Evolutionary conservation across 2,329 filamentous ascomycete genomes (phyloP).

Genomic region (Shiraia bambusicola): DNA sequence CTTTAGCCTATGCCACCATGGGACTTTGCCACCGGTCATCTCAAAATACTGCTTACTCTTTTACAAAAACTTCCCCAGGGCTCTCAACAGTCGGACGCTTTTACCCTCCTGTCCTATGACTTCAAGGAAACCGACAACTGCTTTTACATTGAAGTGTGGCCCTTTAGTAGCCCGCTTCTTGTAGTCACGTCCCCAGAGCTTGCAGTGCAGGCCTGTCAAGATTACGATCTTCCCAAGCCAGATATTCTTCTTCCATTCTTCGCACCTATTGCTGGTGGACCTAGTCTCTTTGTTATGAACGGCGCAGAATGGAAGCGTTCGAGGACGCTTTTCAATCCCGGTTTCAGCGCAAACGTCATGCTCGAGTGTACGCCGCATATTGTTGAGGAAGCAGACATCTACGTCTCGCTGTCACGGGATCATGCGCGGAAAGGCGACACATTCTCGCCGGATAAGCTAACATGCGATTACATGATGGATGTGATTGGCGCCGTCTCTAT

Average conservation of each 20-base stretch:
- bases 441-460: too few relatives aligned
- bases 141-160: conserved; percentile 21
- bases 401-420: too few relatives aligned
- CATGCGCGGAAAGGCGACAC: too few relatives aligned
- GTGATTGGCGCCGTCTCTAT: too few relatives aligned
- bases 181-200: conserved; percentile 13
- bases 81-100: conserved; percentile 10
- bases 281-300: conserved; percentile 16
- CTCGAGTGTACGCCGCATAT: too few relatives aligned
- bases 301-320: conserved; percentile 31
- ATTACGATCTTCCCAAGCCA: too few relatives aligned
- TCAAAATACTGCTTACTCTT: conserved; percentile 2
- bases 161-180: conserved; percentile 13
- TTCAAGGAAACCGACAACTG: conserved; percentile 6
- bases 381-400: too few relatives aligned
- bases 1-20: conserved; percentile 16
- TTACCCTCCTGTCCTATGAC: conserved; percentile 5
- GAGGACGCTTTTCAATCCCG: conserved; percentile 20
- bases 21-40: conserved; percentile 12
- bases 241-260: too few relatives aligned
- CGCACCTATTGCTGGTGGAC: conserved; percentile 15
- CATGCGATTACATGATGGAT: too few relatives aligned
- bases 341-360: conserved; percentile 39
- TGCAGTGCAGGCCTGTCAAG: too few relatives aligned
- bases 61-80: conserved; percentile 11